Base-by-base conservation (phyloP, 2,329 filamentous ascomycete genomes). In the Fusarium longipes region DNA sequence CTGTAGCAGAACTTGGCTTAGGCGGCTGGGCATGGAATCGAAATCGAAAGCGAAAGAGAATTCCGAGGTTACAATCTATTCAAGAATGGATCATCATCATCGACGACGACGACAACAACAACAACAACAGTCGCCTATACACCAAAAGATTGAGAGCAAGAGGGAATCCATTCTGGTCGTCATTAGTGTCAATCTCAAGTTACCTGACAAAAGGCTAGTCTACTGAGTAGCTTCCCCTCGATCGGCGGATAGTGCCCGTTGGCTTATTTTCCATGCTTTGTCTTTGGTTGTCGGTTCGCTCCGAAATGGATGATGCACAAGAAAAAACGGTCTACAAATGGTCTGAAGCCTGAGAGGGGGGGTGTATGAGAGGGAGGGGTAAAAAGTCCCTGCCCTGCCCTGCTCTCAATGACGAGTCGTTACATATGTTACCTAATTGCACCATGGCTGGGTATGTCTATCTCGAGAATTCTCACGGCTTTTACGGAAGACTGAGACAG, bases 181-280 rank as follows among this genome's bases (percentile, higher is more conserved):
- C 8, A 25, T 8, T 25, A 25, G 25, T 25, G 25, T 25, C 25
- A 25, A 25, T 25, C 25, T 25, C 25, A 25, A 25, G 8, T 6
- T 10, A 8, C n/a, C n/a, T n/a, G 24, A 15, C 36, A 39, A 24
- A 39, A 27, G 40, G 11, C 36, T 36, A 48, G 9, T 24, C 12
- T 25, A 43, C 36, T 45, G 57, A n/a, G n/a, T 44, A 67, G 52
- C 18, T 30, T 25, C 8, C 12, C 8, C 25, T 44, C 6, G 64
- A 67, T 52, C 48, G 35, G 12, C 58, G 47, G 51, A 54, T 67
- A 63, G 63, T 47, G 52, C 22, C 32, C 10, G 20, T 24, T 48
- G 32, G 32, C 32, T 54, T 45, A 27, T 36, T 24, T 24, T 36
- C 58, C 25, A n/a, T 50, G 44, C 57, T 54, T 63, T 44, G 36